Conservation (phyloP, 1,139 yeast genomes). For the Taphrina confusa region DNA sequence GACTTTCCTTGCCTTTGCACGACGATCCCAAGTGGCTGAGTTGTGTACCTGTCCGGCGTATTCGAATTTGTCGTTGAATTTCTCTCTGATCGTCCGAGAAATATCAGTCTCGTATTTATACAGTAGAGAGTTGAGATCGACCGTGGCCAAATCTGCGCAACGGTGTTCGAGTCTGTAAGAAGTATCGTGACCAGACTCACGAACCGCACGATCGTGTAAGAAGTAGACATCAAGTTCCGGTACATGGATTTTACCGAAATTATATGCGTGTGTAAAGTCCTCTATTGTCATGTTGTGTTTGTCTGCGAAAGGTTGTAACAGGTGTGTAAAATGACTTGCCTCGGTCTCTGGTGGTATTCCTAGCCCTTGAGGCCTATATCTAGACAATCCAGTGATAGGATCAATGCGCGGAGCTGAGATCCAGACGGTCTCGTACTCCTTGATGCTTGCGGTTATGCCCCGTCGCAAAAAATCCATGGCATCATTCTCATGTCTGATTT, state of each 20-base stretch:
- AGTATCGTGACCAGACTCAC: constrained; percentile 97
- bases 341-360: constrained; percentile 98
- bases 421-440: constrained; percentile 86
- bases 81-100: constrained; percentile 60
- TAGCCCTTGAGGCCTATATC: constrained; percentile 84
- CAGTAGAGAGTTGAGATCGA: constrained; percentile 80
- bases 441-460: constrained; percentile 75
- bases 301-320: constrained; percentile 67
- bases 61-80: constrained; percentile 56
- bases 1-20: constrained; percentile 58
- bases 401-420: constrained; percentile 71
- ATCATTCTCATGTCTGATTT: constrained; percentile 50
- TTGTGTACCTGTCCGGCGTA: constrained; percentile 50
- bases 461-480: constrained; percentile 64
- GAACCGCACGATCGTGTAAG: constrained; percentile 88
- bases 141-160: constrained; percentile 86
- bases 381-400: constrained; percentile 73
- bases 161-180: constrained; percentile 85
- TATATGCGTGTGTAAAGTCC: constrained; percentile 74
- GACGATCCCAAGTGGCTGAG: constrained; percentile 60
- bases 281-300: constrained; percentile 63
- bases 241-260: constrained; percentile 64
- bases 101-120: constrained; percentile 91
- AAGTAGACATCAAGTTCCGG: constrained; percentile 85
- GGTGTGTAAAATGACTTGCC: constrained; percentile 76